These are phyloP conservation scores for Candida jianshihensis DNA, from an alignment of 805 yeast species.

Conservation along the genomic window DNA sequence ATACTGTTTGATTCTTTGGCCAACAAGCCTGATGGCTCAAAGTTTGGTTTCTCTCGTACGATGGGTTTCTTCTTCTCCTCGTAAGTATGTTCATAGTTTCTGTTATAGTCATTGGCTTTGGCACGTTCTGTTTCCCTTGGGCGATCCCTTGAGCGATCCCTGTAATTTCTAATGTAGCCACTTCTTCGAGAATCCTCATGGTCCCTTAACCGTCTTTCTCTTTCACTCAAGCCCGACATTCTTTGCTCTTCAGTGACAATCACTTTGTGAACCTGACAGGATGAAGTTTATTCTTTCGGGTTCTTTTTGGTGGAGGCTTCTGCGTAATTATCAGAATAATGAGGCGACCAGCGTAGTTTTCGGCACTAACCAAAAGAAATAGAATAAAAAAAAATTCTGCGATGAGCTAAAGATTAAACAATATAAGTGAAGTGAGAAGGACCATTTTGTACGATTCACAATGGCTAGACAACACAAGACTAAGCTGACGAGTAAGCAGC, in stretches of 20 bases:
- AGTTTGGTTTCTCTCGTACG: conserved; percentile 24
- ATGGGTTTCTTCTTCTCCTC: background rate
- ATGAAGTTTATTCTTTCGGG: background rate
- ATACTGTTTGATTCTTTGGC: conserved; percentile 32
- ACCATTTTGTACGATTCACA: background rate
- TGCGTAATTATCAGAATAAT: background rate
- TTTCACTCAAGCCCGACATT: background rate
- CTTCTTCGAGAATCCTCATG: background rate
- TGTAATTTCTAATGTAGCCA: background rate
- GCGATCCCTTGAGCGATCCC: background rate
- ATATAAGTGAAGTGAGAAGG: background rate
- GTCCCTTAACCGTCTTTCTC: background rate
- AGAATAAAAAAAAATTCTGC: conserved; percentile 1
- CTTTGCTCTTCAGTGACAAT: too few relatives aligned
- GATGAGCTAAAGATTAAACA: background rate
- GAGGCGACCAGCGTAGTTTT: background rate
- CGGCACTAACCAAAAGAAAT: background rate
- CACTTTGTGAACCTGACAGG: too few relatives aligned
- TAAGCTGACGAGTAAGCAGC: conserved; percentile 26
- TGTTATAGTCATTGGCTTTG: background rate
- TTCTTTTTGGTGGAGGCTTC: background rate
- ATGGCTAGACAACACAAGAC: conserved; percentile 36
- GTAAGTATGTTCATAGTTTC: background rate
- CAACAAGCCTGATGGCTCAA: conserved; percentile 35
- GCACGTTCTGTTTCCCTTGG: background rate